Evolutionary conservation across 768 basidiomycete genomes (phyloP).

Genomic region (Antrodiella citrinella): DNA sequence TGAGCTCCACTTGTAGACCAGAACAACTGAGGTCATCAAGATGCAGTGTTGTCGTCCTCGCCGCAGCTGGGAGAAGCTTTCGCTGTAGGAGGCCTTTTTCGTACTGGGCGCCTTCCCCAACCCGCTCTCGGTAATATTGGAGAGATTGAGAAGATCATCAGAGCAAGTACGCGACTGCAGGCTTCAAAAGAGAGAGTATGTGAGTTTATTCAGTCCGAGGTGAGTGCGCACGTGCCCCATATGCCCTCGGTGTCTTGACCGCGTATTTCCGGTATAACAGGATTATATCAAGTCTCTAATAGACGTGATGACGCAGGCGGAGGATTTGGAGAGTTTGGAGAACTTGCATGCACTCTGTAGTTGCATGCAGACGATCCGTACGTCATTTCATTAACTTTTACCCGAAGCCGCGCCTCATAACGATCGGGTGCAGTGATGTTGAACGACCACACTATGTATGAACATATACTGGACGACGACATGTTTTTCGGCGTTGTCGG

Average conservation of each 20-base stretch:
- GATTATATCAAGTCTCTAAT: constrained; percentile 85
- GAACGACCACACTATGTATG: constrained; percentile 91
- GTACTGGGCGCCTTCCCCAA: constrained; percentile 63
- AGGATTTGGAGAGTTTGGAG: constrained; percentile 86
- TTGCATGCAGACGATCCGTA: constrained; percentile 92
- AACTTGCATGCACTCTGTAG: constrained; percentile 87
- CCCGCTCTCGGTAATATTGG: constrained; percentile 72
- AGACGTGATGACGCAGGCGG: constrained; percentile 78
- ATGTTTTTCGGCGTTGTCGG: constrained; percentile 89
- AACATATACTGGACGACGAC: constrained; percentile 90
- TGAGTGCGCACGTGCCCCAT: constrained; percentile 31
- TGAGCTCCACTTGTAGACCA: constrained; percentile 4
- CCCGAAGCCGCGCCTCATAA: not conserved
- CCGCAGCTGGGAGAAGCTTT: constrained; percentile 28
- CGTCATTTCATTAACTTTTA: constrained; percentile 21
- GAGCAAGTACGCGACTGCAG: constrained; percentile 63
- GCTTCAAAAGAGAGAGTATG: constrained; percentile 76
- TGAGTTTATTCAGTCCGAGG: constrained; percentile 82
- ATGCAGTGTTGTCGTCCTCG: constrained; percentile 44
- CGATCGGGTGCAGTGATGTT: constrained; percentile 62
- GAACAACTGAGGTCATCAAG: constrained; percentile 37
- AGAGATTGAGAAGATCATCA: constrained; percentile 76
- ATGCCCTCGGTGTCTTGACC: constrained; percentile 8
- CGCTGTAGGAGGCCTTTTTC: constrained; percentile 58
- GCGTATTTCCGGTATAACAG: too few relatives aligned